Evolutionary conservation across 2,329 filamentous ascomycete genomes (phyloP).

Genomic region (Neopestalotiopsis clavispora): DNA sequence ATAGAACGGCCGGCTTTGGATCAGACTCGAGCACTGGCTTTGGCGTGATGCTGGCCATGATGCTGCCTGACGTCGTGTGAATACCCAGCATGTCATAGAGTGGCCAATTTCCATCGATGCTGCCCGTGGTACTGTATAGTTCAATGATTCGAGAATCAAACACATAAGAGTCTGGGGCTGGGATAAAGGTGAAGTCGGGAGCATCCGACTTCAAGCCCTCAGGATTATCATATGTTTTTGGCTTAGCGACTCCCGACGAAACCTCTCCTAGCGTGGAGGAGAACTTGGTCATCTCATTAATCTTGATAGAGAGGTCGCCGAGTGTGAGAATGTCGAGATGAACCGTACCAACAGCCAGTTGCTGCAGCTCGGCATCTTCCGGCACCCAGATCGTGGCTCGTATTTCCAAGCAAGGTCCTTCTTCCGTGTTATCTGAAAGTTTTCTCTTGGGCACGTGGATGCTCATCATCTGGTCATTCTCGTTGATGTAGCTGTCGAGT

Average conservation of each 20-base stretch:
- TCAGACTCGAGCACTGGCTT: slow-evolving; percentile 40
- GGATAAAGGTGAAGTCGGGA: slow-evolving; percentile 29
- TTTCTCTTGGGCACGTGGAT: slow-evolving; percentile 44
- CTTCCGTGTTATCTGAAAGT: slow-evolving; percentile 29
- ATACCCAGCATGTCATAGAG: slow-evolving; percentile 54
- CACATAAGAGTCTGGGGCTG: slow-evolving; percentile 40
- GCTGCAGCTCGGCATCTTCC: slow-evolving; percentile 40
- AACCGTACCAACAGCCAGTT: slow-evolving; percentile 39
- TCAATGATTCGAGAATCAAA: slow-evolving; percentile 48
- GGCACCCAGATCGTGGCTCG: slow-evolving; percentile 54
- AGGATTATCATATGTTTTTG: slow-evolving; percentile 25
- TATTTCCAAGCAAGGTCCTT: slow-evolving; percentile 52
- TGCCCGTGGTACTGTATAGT: slow-evolving; percentile 47
- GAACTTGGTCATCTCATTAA: slow-evolving; percentile 41
- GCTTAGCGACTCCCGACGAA: slow-evolving; percentile 35
- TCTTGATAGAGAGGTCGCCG: slow-evolving; percentile 39
- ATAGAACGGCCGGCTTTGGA: slow-evolving; percentile 45
- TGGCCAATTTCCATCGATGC: slow-evolving; percentile 54
- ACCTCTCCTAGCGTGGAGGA: slow-evolving; percentile 45
- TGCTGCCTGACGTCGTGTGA: slow-evolving; percentile 48
- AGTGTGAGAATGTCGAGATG: slow-evolving; percentile 45
- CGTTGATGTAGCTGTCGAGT: slow-evolving; percentile 39
- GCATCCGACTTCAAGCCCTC: neutral
- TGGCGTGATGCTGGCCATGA: slow-evolving; percentile 46
- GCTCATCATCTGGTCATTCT: slow-evolving; percentile 41